Base-by-base conservation (phyloP, 2,329 filamentous ascomycete genomes). In the Gliomastix tumulicola region DNA sequence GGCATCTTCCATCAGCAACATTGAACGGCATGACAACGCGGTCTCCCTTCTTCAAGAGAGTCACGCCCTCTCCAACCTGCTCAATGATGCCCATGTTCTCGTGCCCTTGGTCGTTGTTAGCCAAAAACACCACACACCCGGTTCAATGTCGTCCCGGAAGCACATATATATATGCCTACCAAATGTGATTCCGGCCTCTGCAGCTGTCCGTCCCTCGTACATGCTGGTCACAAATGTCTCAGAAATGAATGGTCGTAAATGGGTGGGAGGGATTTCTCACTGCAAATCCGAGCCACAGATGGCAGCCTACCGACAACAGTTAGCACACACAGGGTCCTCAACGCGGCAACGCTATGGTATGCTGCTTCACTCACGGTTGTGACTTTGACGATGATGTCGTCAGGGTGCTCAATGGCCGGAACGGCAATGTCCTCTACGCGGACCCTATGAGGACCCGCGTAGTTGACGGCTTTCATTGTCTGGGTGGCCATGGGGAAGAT, bases 1-100 rank as follows among this genome's bases (percentile, higher is more conserved):
- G 66, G 52, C 78, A 82, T 11, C 76, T 65, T 2, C 76, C 76
- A 45, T 79, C 74, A 7, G 76, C 76, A 2, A 80, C 76, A 38
- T 81, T 81, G 60, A 81, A 82, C 0, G 78, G 77, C 53, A 82
- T 68, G 3, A 82, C 76, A 5, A 82, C 71, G 3, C 77, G 68
- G 42, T 82, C 77, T 4, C 77, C 76, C 44, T 77, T 74, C 46
- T 80, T 71, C 13, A 82, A 52, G 1, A 79, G 57, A 0, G 74
- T 79, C 1, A 82, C 76, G 6, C 76, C 78, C 4, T 64, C 49
- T 2, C 78, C 77, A 1, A 71, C 49, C 42, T 78, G 67, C 27
- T 71, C 62, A 1, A 78, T 60, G 17, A 74, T 66, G 2, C 74
- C 77, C 74, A 77, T 76, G 44, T 76, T 76, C 45, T 79, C 77